Percentiles rank a stretch among this genome's conserved stretches.
phyloP scores from a whole-genome alignment of 805 yeast genomes.

The Metschnikowia picachoensis region DNA sequence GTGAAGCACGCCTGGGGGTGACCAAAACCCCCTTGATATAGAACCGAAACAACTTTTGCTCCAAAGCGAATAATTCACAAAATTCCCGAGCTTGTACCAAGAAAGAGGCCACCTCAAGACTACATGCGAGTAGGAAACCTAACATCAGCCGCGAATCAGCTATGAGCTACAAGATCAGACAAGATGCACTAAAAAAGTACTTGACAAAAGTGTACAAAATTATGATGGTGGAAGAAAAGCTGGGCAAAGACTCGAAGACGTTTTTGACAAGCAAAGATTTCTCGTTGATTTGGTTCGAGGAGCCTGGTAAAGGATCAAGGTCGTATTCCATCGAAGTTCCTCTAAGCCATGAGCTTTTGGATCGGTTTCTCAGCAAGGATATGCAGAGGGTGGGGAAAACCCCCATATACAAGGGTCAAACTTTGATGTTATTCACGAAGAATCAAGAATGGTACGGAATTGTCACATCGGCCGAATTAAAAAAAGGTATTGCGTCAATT shows the following conservation, averaged over 20 bases:
- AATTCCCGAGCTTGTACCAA: too few relatives aligned
- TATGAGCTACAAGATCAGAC: slow-evolving; percentile 39
- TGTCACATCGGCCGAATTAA: slow-evolving; percentile 38
- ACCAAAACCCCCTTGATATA: too few relatives aligned
- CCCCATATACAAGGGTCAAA: slow-evolving; percentile 57
- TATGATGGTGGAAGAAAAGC: slow-evolving; percentile 56
- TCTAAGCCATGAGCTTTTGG: slow-evolving; percentile 45
- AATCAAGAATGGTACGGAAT: slow-evolving; percentile 54
- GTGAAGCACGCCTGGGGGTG: too few relatives aligned
- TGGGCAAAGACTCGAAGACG: slow-evolving; percentile 30
- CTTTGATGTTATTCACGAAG: slow-evolving; percentile 50
- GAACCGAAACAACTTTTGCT: too few relatives aligned
- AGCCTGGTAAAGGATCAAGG: slow-evolving; percentile 36
- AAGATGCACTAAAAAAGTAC: slow-evolving; percentile 48
- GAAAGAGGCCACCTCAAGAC: too few relatives aligned
- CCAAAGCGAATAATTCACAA: too few relatives aligned
- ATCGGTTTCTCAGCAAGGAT: slow-evolving; percentile 44
- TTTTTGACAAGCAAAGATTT: slow-evolving; percentile 49
- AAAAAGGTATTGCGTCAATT: neutral
- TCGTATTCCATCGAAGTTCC: slow-evolving; percentile 40
- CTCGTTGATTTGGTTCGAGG: slow-evolving; percentile 16
- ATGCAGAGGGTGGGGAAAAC: slow-evolving; percentile 48
- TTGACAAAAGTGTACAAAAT: slow-evolving; percentile 56
- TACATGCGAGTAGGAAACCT: neutral
- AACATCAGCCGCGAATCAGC: slow-evolving; percentile 17